Percentiles rank a stretch among this genome's conserved stretches.
These are phyloP conservation scores for Thelonectria rubi DNA, from an alignment of 2,329 filamentous ascomycete species.

Conservation along the genomic window DNA sequence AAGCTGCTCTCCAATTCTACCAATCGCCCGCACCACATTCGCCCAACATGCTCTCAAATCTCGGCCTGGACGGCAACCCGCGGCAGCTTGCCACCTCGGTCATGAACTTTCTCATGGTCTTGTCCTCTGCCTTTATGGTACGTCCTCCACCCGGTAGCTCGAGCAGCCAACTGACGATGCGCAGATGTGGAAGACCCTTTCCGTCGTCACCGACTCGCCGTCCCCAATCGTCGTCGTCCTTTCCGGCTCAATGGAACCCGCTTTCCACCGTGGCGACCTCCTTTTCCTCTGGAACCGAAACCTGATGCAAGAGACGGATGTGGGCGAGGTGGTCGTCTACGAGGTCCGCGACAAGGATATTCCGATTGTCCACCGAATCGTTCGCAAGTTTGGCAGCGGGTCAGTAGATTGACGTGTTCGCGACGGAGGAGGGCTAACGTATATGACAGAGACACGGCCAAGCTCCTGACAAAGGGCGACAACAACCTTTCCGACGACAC, in stretches of 20 bases:
- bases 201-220: slow-evolving; percentile 77
- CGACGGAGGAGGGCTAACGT: slow-evolving; percentile 17
- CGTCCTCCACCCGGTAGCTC: slow-evolving; percentile 36
- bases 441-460: slow-evolving; percentile 59
- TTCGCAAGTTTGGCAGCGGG: slow-evolving; percentile 75
- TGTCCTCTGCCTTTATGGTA: slow-evolving; percentile 92
- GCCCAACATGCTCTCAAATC: slow-evolving; percentile 69
- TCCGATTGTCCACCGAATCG: slow-evolving; percentile 93
- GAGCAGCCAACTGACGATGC: slow-evolving; percentile 24
- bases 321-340: slow-evolving; percentile 69
- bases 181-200: slow-evolving; percentile 87
- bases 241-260: slow-evolving; percentile 85
- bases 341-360: slow-evolving; percentile 95
- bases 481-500: slow-evolving; percentile 96
- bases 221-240: slow-evolving; percentile 86
- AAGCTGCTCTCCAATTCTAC: neutral
- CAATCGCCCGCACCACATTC: neutral
- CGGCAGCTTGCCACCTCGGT: slow-evolving; percentile 84
- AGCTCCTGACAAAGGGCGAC: slow-evolving; percentile 95
- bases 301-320: slow-evolving; percentile 61
- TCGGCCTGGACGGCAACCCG: slow-evolving; percentile 67
- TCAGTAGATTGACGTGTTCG: slow-evolving; percentile 44
- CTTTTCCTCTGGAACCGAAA: slow-evolving; percentile 82
- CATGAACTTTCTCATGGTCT: slow-evolving; percentile 89
- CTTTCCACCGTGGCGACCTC: slow-evolving; percentile 81